Evolutionary conservation across 2,329 filamentous ascomycete species (phyloP).

Genomic region (Lojkania enalia): DNA sequence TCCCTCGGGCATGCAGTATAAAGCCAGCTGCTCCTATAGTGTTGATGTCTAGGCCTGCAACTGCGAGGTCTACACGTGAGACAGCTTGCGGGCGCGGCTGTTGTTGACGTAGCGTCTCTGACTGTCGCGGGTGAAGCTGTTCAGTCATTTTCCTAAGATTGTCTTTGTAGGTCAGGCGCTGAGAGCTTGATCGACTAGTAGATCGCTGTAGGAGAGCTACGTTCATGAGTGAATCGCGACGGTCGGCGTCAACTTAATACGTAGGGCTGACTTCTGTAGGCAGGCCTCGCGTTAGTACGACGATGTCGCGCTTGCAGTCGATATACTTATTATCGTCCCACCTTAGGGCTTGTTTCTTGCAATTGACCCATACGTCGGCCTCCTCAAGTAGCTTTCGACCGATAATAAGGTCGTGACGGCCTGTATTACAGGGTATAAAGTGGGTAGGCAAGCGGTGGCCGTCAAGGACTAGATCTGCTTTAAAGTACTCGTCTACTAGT

Average conservation of each 20-base stretch:
- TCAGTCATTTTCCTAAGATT: neutral
- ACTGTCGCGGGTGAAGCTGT: neutral
- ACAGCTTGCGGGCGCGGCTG: neutral
- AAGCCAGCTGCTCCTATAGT: neutral
- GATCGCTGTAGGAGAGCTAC: neutral
- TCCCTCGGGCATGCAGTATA: neutral
- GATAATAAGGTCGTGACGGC: neutral
- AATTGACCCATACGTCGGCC: neutral
- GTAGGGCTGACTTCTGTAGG: neutral
- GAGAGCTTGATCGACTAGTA: too few species aligned
- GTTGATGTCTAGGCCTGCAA: neutral
- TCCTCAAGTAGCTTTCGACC: neutral
- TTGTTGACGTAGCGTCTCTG: neutral
- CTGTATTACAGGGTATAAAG: slow-evolving; percentile 1
- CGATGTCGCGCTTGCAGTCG: neutral
- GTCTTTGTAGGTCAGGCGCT: neutral
- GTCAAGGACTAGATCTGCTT: slow-evolving; percentile 1
- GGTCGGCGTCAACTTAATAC: neutral
- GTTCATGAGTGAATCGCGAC: neutral
- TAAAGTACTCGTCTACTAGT: too few species aligned
- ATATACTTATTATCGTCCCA: neutral
- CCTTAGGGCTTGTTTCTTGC: neutral
- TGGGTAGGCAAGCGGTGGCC: neutral
- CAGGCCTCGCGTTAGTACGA: neutral
- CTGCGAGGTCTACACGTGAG: neutral